Percentiles rank a stretch among this genome's conserved stretches.
Conservation (phyloP, 768 basidiomycete genomes). For the Agaricus sinodeliciosus region DNA sequence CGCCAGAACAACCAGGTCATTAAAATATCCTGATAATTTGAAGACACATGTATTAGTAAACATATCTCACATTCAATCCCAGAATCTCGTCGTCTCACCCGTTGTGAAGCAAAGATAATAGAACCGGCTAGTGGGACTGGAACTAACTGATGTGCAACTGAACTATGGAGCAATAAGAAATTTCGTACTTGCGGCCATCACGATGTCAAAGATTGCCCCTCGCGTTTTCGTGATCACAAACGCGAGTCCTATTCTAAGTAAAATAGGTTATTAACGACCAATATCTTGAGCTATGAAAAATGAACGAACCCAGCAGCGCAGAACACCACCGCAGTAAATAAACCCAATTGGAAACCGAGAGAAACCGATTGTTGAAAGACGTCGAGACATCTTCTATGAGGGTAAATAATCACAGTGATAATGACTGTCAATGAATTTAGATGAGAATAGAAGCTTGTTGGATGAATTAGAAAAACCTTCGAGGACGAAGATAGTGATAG, state of each 20-base stretch:
- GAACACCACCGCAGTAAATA: not conserved
- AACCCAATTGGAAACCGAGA: not conserved
- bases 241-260: not conserved
- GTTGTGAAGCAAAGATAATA: constrained; percentile 5
- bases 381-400: not conserved
- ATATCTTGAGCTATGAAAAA: too few relatives aligned
- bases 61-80: too few relatives aligned
- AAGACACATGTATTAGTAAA: not conserved
- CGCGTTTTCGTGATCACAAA: not conserved
- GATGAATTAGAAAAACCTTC: not conserved
- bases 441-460: too few relatives aligned
- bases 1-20: constrained; percentile 4
- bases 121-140: not conserved
- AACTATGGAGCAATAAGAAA: not conserved
- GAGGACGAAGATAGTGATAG: not conserved
- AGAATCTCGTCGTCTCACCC: not conserved
- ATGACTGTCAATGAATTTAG: not conserved
- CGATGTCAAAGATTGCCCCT: constrained; percentile 1
- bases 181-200: not conserved
- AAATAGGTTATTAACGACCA: too few relatives aligned
- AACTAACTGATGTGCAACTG: not conserved
- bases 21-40: constrained; percentile 1
- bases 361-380: constrained; percentile 3
- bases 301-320: not conserved
- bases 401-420: constrained; percentile 1